Evolutionary conservation across 208 protist genomes (phyloP), one percentile per base, ranked within the genome.

Genomic region (Acanthamoeba castellanii): DNA sequence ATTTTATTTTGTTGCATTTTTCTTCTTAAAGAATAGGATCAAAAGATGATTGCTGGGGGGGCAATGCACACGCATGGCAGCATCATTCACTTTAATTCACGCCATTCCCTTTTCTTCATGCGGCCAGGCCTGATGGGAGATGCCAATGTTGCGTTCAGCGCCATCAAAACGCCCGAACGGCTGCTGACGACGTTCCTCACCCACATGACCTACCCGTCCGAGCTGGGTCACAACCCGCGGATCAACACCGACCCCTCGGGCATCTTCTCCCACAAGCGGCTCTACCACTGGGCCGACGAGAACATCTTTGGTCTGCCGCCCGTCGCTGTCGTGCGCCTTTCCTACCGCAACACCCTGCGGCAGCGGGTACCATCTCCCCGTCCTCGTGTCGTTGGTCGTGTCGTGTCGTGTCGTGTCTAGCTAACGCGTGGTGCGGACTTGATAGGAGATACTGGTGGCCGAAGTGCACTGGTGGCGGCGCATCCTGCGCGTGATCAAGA

Each of bases 391-490:
- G n/a, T n/a, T n/a, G n/a, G n/a, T 72, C 20, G 66, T n/a, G 66
- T 20, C 66, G 30, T 72, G 66, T 34, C 64, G 30, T 72, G 30
- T 3, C 66, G 66, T 42, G 57, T 64, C 11, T 0, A 64, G 57
- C 68, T 76, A 32, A 76, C n/a, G n/a, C 68, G 34, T 9, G 68
- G 55, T 61, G 20, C 16, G 61, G 22, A 68, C 61, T 68, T 68
- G 16, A 30, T 16, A 72, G 30, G n/a, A 72, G 64, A 47, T 50
- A 7, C 37, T 82, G 74, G 42, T 52, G 32, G 74, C 74, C 42
- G 74, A 82, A 22, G 74, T 82, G 6, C 74, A 82, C 74, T 82
- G 74, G 74, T 52, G 74, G 74, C 74, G 74, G 42, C 74, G 74
- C 6, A 30, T 22, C 8, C n/a, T 82, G 16, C 32, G 42, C 18